Percentiles rank a stretch among this genome's conserved stretches.
phyloP scores from a whole-genome alignment of 2,329 filamentous ascomycete species.

The Sphaerulina populicola region DNA sequence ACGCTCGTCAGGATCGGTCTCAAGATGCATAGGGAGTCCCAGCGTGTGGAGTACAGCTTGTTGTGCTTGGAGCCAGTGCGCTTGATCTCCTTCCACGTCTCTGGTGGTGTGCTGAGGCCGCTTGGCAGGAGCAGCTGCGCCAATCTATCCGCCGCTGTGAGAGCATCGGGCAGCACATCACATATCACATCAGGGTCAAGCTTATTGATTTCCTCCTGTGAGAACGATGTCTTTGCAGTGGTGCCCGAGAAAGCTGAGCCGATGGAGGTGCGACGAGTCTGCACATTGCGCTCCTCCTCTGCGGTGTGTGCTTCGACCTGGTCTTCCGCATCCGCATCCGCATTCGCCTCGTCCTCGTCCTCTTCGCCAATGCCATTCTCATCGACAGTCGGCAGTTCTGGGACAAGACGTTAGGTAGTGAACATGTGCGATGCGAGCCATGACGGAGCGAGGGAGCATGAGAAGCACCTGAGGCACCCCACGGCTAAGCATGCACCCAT shows the following conservation, averaged over 20 bases:
- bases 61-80: slow-evolving; percentile 34
- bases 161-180: slow-evolving; percentile 35
- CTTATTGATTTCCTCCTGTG: slow-evolving; percentile 37
- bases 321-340: slow-evolving; percentile 4
- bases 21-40: slow-evolving; percentile 31
- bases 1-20: slow-evolving; percentile 34
- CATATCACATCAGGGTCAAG: slow-evolving; percentile 38
- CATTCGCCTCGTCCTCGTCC: too few species aligned
- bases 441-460: background rate
- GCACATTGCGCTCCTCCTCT: slow-evolving; percentile 19
- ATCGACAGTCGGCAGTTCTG: slow-evolving; percentile 10
- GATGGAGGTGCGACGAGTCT: slow-evolving; percentile 15
- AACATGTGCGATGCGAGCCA: background rate
- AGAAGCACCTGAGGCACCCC: background rate
- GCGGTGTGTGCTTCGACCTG: slow-evolving; percentile 9
- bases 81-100: slow-evolving; percentile 29
- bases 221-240: slow-evolving; percentile 42
- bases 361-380: slow-evolving; percentile 11
- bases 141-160: slow-evolving; percentile 24
- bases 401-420: background rate
- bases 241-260: slow-evolving; percentile 41
- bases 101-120: slow-evolving; percentile 20
- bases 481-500: background rate
- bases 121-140: slow-evolving; percentile 25
- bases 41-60: slow-evolving; percentile 34